Evolutionary conservation across 2,329 filamentous ascomycete genomes (phyloP), one percentile per base, ranked within the genome.

Genomic region (Paracoccidioides lutzii): DNA sequence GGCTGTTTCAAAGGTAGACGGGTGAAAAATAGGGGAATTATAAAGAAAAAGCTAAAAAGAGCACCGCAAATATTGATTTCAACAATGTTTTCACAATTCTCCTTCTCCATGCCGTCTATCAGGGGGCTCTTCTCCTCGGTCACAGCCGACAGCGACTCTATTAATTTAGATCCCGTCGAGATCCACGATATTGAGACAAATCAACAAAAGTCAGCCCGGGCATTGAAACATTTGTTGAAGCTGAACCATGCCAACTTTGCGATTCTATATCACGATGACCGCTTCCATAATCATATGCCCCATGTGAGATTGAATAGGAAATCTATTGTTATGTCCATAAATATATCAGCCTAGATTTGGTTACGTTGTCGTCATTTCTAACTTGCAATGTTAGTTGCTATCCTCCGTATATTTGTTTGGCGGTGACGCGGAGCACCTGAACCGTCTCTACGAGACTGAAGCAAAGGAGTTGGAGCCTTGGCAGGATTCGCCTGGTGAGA

Each of bases 161-260:
- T 76, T 59, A 67, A 76, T 48, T 62, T 96, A 5, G 77, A 85
- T 7, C 76, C 86, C 0, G 84, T 91, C 55, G 76, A 87, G 60
- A 77, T 88, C 56, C 83, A 94, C 71, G 81, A 87, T 68, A 80
- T 95, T 63, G 91, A 97, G 73, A 85, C 84, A 4, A 78, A 83
- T 50, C 79, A 83, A 7, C 89, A 94, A 66, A 91, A 88, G 69
- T 78, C 87, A 56, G 83, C 86, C 15, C 79, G 91, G 59, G 88
- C 88, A 22, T 77, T 98, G 59, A 96, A 95, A 74, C 90, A 97
- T 71, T 76, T 98, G 12, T 71, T 98, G 58, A 88, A 87, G 70
- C 85, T 90, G 53, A 97, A 97, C 69, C 93, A 98, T 73, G 84
- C 85, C 62, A 95, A 93, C 67, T 81, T 95, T 71, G 82, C 89